Evolutionary conservation across 805 yeast genomes (phyloP).

Genomic region (Pichia insulana): DNA sequence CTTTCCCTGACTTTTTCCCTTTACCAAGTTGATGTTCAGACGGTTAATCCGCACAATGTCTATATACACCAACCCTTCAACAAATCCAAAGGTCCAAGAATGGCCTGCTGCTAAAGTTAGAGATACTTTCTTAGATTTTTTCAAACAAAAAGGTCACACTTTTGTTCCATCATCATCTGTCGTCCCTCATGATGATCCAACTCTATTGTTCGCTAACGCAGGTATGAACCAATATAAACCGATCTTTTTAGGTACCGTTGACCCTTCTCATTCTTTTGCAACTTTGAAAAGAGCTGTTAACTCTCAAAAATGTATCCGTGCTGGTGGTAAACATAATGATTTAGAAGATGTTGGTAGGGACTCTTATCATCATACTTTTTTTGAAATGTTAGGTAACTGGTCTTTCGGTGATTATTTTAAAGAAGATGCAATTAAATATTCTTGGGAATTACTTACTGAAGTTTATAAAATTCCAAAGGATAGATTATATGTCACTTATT

Average conservation of each 20-base stretch:
- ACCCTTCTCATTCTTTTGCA: constrained; percentile 84
- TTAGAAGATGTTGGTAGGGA: constrained; percentile 98
- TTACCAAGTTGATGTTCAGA: background rate
- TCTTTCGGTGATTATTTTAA: constrained; percentile 98
- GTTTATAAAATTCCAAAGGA: constrained; percentile 73
- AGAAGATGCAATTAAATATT: constrained; percentile 77
- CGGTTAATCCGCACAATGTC: constrained; percentile 3
- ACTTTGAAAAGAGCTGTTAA: constrained; percentile 81
- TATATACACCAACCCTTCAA: constrained; percentile 8
- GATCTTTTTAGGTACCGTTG: constrained; percentile 93
- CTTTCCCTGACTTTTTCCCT: background rate
- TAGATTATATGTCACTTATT: constrained; percentile 90
- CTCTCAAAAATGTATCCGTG: constrained; percentile 97
- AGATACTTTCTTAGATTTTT: constrained; percentile 75
- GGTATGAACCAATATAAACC: constrained; percentile 99
- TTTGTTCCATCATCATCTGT: constrained; percentile 91
- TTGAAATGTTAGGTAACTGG: constrained; percentile 99
- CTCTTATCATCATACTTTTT: constrained; percentile 96
- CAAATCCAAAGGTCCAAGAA: constrained; percentile 16
- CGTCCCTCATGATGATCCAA: constrained; percentile 96
- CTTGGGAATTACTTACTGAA: constrained; percentile 86
- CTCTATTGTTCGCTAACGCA: constrained; percentile 92
- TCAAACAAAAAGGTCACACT: constrained; percentile 59
- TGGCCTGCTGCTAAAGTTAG: constrained; percentile 54
- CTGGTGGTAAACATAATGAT: constrained; percentile 98